These are phyloP conservation scores for Torulaspora globosa DNA, from an alignment of 1,139 yeast species.

Conservation along the genomic window DNA sequence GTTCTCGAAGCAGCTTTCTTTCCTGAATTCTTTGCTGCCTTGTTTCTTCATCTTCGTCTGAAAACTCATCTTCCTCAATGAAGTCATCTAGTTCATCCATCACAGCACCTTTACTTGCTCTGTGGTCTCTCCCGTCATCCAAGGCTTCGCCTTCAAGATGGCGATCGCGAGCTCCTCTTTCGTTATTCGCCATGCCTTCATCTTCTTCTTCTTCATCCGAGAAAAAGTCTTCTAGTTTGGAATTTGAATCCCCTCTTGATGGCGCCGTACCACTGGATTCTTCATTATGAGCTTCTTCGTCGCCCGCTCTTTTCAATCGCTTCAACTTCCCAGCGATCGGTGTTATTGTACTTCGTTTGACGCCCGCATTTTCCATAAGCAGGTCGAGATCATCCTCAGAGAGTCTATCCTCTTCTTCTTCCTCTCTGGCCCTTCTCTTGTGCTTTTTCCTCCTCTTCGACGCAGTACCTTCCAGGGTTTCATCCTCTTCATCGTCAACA, in stretches of 20 bases:
- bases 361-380: constrained; percentile 86
- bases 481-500: constrained; percentile 77
- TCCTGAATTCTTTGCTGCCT: constrained; percentile 41
- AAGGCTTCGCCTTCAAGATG: constrained; percentile 39
- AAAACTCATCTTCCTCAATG: constrained; percentile 93
- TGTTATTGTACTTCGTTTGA: constrained; percentile 40
- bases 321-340: constrained; percentile 55
- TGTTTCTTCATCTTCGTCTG: constrained; percentile 79
- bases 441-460: constrained; percentile 44
- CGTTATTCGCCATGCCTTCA: constrained; percentile 36
- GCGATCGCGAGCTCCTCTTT: constrained; percentile 27
- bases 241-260: constrained; percentile 18
- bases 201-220: constrained; percentile 72
- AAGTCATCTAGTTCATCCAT: constrained; percentile 92
- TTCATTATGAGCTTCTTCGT: constrained; percentile 40
- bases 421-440: constrained; percentile 34
- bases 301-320: constrained; percentile 69
- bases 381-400: constrained; percentile 95
- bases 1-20: constrained; percentile 37
- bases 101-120: constrained; percentile 23
- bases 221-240: constrained; percentile 71
- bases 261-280: constrained; percentile 18
- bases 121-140: constrained; percentile 19
- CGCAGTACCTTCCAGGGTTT: constrained; percentile 39
- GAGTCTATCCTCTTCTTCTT: constrained; percentile 56